Evolutionary conservation across 345 rosid species (phyloP).

Genomic region (Erucastrum elatum): DNA sequence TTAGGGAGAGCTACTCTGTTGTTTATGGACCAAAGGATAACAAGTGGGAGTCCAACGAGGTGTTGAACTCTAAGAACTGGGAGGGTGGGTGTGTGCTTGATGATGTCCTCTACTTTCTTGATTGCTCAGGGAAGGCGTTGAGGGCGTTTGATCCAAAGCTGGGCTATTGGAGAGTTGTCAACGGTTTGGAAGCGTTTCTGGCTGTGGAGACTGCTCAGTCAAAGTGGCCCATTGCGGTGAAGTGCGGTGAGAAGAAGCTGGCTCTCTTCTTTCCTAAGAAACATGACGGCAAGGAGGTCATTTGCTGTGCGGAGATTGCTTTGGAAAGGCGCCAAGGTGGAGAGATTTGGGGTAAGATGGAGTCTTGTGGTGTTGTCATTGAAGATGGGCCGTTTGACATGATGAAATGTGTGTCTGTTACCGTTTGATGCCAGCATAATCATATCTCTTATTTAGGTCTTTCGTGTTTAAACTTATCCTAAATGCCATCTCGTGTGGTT

Average conservation of each 20-base stretch:
- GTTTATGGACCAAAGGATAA: neutral
- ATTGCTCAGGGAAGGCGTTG: too few relatives aligned
- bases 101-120: too few relatives aligned
- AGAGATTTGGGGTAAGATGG: neutral
- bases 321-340: neutral
- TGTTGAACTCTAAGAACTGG: too few relatives aligned
- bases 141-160: neutral
- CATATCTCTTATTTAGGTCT: neutral
- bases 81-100: too few relatives aligned
- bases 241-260: neutral
- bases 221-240: neutral
- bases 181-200: neutral
- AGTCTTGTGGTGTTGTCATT: neutral
- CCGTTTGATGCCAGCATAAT: neutral
- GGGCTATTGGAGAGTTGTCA: neutral
- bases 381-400: neutral
- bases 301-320: neutral
- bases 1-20: too few relatives aligned
- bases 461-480: neutral
- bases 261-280: neutral
- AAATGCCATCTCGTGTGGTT: neutral
- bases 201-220: neutral
- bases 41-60: too few relatives aligned
- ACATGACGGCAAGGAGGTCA: neutral
- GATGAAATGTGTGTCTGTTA: neutral